phyloP scores from a whole-genome alignment of 2,329 filamentous ascomycete genomes.

The Penicillium oxalicum region DNA sequence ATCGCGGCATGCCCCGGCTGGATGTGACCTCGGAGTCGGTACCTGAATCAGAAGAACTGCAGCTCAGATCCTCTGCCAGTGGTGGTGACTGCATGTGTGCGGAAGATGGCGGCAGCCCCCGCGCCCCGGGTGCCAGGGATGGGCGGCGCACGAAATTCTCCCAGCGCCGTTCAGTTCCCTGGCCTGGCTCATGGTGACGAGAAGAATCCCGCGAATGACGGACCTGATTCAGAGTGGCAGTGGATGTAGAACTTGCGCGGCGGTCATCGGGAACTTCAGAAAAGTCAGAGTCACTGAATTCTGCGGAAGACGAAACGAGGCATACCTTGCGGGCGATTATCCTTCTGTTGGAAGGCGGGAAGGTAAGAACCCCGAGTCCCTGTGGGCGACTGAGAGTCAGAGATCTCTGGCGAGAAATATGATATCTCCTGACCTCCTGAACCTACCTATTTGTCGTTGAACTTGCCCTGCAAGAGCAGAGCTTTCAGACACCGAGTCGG shows the following conservation, averaged over 20 bases:
- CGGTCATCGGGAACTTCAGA: constrained; percentile 14
- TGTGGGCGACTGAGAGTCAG: constrained; percentile 7
- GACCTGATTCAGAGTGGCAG: constrained; percentile 26
- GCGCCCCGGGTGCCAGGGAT: constrained; percentile 20
- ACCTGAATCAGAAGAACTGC: constrained; percentile 30
- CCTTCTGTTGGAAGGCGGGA: constrained; percentile 33
- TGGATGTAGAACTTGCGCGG: constrained; percentile 28
- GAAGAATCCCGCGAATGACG: constrained; percentile 20
- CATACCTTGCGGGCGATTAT: constrained; percentile 27
- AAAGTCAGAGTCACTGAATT: constrained; percentile 1
- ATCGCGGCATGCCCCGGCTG: constrained; percentile 22
- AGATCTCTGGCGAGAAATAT: too few relatives aligned
- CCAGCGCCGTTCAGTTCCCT: constrained; percentile 21
- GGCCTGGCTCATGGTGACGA: constrained; percentile 22
- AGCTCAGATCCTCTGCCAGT: constrained; percentile 27
- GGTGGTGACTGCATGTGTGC: constrained; percentile 27
- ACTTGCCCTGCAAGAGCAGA: constrained; percentile 32
- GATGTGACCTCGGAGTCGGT: constrained; percentile 27
- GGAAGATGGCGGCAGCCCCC: constrained; percentile 19
- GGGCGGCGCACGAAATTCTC: constrained; percentile 20
- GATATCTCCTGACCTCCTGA: too few relatives aligned
- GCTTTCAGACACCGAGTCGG: constrained; percentile 40
- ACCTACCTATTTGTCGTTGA: constrained; percentile 8
- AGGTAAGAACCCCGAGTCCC: constrained; percentile 37
- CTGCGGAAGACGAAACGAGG: too few relatives aligned